phyloP scores from a whole-genome alignment of 2,329 filamentous ascomycete species.

The Ceratocystis harringtonii region DNA sequence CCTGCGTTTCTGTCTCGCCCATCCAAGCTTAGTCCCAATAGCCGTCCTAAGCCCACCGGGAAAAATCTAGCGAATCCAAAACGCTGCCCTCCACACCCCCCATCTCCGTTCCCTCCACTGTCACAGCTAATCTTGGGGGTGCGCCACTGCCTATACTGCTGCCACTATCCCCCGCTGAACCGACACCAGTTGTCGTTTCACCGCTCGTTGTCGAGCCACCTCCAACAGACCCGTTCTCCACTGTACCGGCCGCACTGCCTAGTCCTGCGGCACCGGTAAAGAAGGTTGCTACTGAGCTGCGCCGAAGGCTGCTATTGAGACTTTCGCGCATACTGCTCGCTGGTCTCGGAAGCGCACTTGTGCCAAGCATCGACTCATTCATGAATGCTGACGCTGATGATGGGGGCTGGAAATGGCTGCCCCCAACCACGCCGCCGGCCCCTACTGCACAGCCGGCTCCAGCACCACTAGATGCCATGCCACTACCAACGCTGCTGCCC shows the following conservation, averaged over 20 bases:
- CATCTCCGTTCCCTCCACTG: conserved; percentile 40
- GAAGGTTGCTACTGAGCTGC: conserved; percentile 52
- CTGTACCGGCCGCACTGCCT: neutral
- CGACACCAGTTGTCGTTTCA: conserved; percentile 39
- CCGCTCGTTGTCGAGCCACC: conserved; percentile 34
- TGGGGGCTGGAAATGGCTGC: conserved; percentile 19
- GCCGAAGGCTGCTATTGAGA: conserved; percentile 41
- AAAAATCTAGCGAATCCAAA: conserved; percentile 36
- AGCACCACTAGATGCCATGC: conserved; percentile 20
- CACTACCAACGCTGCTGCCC: conserved; percentile 22
- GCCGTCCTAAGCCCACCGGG: conserved; percentile 32
- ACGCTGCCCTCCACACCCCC: conserved; percentile 22
- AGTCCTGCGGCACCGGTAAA: conserved; percentile 28
- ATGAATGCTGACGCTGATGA: conserved; percentile 15
- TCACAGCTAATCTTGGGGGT: conserved; percentile 25
- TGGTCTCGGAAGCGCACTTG: conserved; percentile 27
- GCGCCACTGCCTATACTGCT: conserved; percentile 31
- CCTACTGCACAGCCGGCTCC: neutral
- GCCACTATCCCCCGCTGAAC: conserved; percentile 39
- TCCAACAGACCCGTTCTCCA: neutral
- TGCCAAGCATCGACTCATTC: conserved; percentile 18
- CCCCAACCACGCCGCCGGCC: conserved; percentile 23
- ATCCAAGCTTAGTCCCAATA: neutral
- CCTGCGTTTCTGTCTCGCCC: neutral
- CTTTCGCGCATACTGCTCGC: conserved; percentile 43